Evolutionary conservation across 2,329 filamentous ascomycete genomes (phyloP), one percentile per base, ranked within the genome.

Genomic region (Aspergillus novoparasiticus): DNA sequence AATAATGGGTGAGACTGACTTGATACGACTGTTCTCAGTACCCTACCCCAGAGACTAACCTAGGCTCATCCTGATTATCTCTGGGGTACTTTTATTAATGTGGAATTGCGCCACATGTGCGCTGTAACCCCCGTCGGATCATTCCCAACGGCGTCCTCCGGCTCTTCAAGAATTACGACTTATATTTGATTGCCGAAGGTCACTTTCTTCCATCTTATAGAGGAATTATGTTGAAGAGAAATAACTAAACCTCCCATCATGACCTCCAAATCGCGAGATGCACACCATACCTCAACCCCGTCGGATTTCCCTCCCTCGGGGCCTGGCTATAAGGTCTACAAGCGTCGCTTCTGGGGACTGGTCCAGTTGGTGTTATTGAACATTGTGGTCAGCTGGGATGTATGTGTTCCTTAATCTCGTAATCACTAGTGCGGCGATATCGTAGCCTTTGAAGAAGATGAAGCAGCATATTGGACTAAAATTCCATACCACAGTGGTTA

Each of bases 381-480:
- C 76, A 90, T 97, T 61, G 87, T 98, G 64, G 90, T 97, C 48
- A 96, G 92, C 73, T 98, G 94, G 94, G 93, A 96, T 86, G 92
- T 95, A 85, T 84, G 92, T 64, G 36, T 19, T 50, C 50, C 23
- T 32, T 3, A 8, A 30, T 45, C 53, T 30, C 19, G 41, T n/a
- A 21, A 41, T 10, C 30, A 28, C 30, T 26, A 23, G n/a, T 32
- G n/a, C 10, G 9, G 12, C 10, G 3, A 26, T 26, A 26, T 14
- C 23, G 51, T 21, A 14, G 32, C 34, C 51, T 36, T 34, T 39
- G 23, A 11, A 39, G 9, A 16, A 51, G 14, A 59, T 19, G n/a
- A 6, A 36, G 34, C 14, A 41, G 23, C 48, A 28, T 54, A 21
- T 23, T 46, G 53, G 12, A 21, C 59, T 60, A 50, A 55, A 21